Percentiles rank a stretch among this genome's conserved stretches.
phyloP scores from a whole-genome alignment of 2,329 filamentous ascomycete genomes.

The Metarhizium robertsii region DNA sequence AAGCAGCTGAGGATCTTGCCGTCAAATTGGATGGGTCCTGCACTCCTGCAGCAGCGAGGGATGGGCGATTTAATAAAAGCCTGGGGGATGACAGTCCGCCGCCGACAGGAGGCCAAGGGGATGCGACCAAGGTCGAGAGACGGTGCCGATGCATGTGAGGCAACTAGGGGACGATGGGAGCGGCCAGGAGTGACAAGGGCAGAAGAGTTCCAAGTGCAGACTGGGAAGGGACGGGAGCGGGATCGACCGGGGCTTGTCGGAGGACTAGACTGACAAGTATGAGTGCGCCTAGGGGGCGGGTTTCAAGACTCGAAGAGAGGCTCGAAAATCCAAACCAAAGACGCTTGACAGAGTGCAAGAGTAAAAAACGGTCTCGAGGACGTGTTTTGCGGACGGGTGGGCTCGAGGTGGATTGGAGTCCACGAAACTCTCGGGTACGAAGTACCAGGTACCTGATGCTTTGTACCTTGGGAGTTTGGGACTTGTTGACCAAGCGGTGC shows the following conservation, averaged over 20 bases:
- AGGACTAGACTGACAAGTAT: conserved; percentile 7
- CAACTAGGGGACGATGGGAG: conserved; percentile 6
- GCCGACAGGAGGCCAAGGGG: conserved; percentile 7
- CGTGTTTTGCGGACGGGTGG: background rate
- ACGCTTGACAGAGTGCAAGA: background rate
- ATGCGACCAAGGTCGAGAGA: conserved; percentile 8
- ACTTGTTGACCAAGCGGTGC: background rate
- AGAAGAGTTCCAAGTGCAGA: conserved; percentile 1
- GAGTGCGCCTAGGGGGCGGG: conserved; percentile 3
- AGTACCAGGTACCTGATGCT: conserved; percentile 3
- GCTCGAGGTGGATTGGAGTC: too few relatives aligned
- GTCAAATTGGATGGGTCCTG: conserved; percentile 3
- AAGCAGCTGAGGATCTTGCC: conserved; percentile 3
- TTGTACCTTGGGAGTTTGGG: background rate
- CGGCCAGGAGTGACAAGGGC: background rate
- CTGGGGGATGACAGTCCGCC: conserved; percentile 8
- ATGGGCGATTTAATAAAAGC: conserved; percentile 9
- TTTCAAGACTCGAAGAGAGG: background rate
- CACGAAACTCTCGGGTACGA: background rate
- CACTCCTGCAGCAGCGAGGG: conserved; percentile 3
- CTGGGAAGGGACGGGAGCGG: conserved; percentile 1
- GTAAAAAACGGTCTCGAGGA: background rate
- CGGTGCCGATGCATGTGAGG: conserved; percentile 12
- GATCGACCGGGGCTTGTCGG: conserved; percentile 6
- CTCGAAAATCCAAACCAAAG: background rate